Conservation (phyloP, 2,329 filamentous ascomycete species). For the Stagonosporopsis vannaccii region DNA sequence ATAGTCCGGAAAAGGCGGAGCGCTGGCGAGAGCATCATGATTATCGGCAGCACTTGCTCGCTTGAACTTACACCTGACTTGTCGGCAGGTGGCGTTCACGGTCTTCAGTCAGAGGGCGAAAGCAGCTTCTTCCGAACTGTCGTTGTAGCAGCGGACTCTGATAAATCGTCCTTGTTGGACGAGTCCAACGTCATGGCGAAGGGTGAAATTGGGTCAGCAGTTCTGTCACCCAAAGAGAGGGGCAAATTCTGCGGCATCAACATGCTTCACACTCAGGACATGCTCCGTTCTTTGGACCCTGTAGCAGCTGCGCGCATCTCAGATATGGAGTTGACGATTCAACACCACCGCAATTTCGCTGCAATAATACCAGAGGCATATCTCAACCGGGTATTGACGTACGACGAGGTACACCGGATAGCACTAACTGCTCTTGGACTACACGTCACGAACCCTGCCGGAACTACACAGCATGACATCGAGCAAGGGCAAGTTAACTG, state of each 20-base stretch:
- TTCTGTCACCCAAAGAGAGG: slow-evolving; percentile 26
- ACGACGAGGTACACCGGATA: slow-evolving; percentile 68
- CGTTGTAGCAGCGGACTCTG: slow-evolving; percentile 36
- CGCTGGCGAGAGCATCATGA: slow-evolving; percentile 73
- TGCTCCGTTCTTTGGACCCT: slow-evolving; percentile 61
- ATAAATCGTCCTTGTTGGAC: slow-evolving; percentile 22
- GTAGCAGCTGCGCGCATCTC: slow-evolving; percentile 32
- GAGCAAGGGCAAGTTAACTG: slow-evolving; percentile 42
- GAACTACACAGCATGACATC: slow-evolving; percentile 8
- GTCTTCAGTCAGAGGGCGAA: slow-evolving; percentile 54
- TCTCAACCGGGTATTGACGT: slow-evolving; percentile 62
- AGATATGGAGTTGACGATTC: slow-evolving; percentile 29
- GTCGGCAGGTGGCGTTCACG: slow-evolving; percentile 54
- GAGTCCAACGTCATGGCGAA: slow-evolving; percentile 20
- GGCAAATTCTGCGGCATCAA: slow-evolving; percentile 61
- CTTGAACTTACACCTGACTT: slow-evolving; percentile 56
- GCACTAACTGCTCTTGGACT: slow-evolving; percentile 61
- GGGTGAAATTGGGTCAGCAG: slow-evolving; percentile 8
- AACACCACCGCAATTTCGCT: slow-evolving; percentile 28
- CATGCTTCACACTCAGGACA: slow-evolving; percentile 68
- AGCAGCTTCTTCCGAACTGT: slow-evolving; percentile 46
- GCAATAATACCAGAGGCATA: slow-evolving; percentile 39
- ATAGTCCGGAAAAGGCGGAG: slow-evolving; percentile 76
- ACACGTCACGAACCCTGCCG: slow-evolving; percentile 29
- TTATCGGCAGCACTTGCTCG: slow-evolving; percentile 78